These are phyloP conservation scores for Torrubiella hemipterigena DNA, from an alignment of 2,329 filamentous ascomycete species.

Conservation along the genomic window DNA sequence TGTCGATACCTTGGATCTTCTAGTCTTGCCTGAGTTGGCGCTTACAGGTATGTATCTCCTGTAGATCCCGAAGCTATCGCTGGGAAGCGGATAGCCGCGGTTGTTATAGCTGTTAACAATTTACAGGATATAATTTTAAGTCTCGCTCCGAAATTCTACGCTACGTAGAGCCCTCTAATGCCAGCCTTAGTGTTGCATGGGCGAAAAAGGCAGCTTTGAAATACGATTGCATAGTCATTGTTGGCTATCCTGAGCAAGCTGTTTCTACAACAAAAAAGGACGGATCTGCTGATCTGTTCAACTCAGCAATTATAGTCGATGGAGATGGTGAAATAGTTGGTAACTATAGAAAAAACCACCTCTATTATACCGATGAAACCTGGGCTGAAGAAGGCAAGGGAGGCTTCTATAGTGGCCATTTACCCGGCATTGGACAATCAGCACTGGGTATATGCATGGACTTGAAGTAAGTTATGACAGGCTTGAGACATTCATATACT, in stretches of 20 bases:
- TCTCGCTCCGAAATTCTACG: constrained; percentile 49
- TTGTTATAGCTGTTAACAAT: neutral
- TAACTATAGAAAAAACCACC: constrained; percentile 30
- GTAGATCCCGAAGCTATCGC: constrained; percentile 8
- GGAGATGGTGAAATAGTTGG: constrained; percentile 36
- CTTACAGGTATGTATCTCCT: constrained; percentile 24
- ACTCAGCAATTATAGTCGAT: constrained; percentile 33
- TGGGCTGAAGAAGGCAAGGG: constrained; percentile 44
- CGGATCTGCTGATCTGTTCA: constrained; percentile 36
- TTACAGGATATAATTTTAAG: constrained; percentile 54
- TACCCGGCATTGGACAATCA: constrained; percentile 36
- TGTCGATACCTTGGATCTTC: constrained; percentile 41
- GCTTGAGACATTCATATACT: constrained; percentile 50
- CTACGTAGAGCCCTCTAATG: constrained; percentile 48
- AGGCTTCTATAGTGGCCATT: constrained; percentile 34
- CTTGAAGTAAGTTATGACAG: constrained; percentile 36
- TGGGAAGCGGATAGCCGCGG: neutral
- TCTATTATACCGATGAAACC: constrained; percentile 49
- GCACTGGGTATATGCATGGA: constrained; percentile 51
- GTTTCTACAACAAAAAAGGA: neutral
- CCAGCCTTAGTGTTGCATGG: constrained; percentile 54
- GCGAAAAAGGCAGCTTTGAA: constrained; percentile 47
- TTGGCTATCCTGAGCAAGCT: constrained; percentile 54
- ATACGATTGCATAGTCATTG: constrained; percentile 48
- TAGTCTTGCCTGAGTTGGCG: constrained; percentile 57